These are phyloP conservation scores for Metarhizium sp. DNA, from an alignment of 2,329 filamentous ascomycete genomes.

Conservation along the genomic window DNA sequence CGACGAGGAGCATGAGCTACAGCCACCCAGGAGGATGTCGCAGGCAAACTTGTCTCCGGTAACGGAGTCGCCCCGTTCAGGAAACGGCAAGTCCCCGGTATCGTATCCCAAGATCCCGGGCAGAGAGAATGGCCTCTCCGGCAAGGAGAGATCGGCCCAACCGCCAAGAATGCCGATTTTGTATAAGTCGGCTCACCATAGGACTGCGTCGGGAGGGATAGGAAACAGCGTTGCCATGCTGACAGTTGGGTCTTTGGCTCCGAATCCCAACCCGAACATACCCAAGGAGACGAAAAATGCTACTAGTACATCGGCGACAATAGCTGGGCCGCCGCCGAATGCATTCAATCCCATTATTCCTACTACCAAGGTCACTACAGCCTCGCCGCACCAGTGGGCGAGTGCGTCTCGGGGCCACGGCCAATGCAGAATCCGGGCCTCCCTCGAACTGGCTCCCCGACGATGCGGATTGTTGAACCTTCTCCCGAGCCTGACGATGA, in stretches of 20 bases:
- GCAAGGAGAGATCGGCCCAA: conserved; percentile 16
- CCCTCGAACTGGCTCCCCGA: conserved; percentile 20
- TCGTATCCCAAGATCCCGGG: conserved; percentile 21
- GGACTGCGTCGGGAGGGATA: neutral
- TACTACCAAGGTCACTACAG: too few relatives aligned
- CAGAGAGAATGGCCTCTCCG: conserved; percentile 8
- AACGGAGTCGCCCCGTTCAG: conserved; percentile 33
- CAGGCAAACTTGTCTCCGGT: conserved; percentile 36
- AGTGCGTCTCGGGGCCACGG: neutral
- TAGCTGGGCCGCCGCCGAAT: too few relatives aligned
- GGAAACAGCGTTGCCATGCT: neutral
- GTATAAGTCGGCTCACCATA: conserved; percentile 21
- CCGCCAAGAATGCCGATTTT: conserved; percentile 24
- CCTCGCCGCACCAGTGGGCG: too few relatives aligned
- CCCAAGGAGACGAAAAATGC: conserved; percentile 11
- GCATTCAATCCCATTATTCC: too few relatives aligned
- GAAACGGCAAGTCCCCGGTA: conserved; percentile 21
- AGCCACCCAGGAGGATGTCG: conserved; percentile 10
- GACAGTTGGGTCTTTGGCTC: neutral
- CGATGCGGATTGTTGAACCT: conserved; percentile 27
- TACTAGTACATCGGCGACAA: too few relatives aligned
- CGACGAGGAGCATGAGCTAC: conserved; percentile 13
- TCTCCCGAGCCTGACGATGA: conserved; percentile 20
- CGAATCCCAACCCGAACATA: neutral
- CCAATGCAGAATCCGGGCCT: conserved; percentile 13